Base-by-base conservation (phyloP, 2,329 filamentous ascomycete genomes). In the Claviceps sp. region DNA sequence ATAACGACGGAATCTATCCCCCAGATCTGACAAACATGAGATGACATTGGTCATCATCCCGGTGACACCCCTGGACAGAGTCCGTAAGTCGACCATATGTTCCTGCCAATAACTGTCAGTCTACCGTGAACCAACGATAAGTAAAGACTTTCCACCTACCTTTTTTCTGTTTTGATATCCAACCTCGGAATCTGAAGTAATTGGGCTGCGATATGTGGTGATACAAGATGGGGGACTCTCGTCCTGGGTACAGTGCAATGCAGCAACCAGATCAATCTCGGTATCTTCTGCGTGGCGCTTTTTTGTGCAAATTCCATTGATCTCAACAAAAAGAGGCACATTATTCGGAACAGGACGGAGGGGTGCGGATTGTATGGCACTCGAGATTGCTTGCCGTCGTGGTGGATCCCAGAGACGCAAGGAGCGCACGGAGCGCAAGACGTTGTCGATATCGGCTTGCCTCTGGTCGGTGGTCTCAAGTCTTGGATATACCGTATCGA, bases 261-360 rank as follows among this genome's bases (percentile, higher is more conserved):
- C 55, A 51, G 58, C 60, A 57, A 64, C 56, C 52, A 67, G 56
- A 52, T 65, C 62, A 49, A 63, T 55, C 57, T 66, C 65, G 42
- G 59, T 54, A 49, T 62, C 55, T 57, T 63, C 47, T 50, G 64
- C 62, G 51, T 50, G 57, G 52, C 63, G 62, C 53, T 66, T 65
- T 56, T 55, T 61, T 48, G 60, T 61, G 48, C 54, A 53, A 54
- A 46, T 59, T 55, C 62, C 63, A 65, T 65, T 57, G 59, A 61
- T 59, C 43, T 53, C 50, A 44, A 57, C 50, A 42, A 55, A 50
- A 8, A 49, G 49, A 22, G 54, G 42, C 38, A 16, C 36, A 38
- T 47, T 20, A 44, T 43, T 40, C 18, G 30, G n/a, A n/a, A 26
- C 14, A 14, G 50, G 34, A 13, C 42, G 44, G 40, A 38, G 47